Conservation (phyloP, 331 rosid species). For the Rosa hybrid region DNA sequence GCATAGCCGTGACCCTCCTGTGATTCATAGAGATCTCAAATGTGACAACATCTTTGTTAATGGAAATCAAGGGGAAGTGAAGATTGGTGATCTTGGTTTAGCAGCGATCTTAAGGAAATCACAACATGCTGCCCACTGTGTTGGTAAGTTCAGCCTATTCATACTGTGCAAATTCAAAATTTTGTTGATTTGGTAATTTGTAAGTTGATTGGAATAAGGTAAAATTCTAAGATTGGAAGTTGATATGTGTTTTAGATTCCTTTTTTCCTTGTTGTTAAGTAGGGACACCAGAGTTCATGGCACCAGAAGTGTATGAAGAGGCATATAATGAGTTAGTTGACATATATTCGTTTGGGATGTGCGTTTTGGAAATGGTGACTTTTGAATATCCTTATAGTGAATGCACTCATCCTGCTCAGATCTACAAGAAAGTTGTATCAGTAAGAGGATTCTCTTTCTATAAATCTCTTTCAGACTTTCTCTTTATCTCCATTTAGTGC, state of each 20-base stretch:
- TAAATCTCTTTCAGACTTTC: slow-evolving; percentile 1
- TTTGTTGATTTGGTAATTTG: slow-evolving; percentile 7
- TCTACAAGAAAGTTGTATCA: slow-evolving; percentile 95
- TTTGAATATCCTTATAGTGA: slow-evolving; percentile 97
- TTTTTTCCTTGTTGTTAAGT: slow-evolving; percentile 10
- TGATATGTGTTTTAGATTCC: slow-evolving; percentile 17
- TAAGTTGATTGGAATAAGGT: slow-evolving; percentile 4
- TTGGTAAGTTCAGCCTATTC: slow-evolving; percentile 51
- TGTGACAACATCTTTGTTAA: slow-evolving; percentile 93
- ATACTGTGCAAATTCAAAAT: background rate
- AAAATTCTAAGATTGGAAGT: background rate
- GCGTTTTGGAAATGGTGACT: slow-evolving; percentile 92
- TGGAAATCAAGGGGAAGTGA: slow-evolving; percentile 98
- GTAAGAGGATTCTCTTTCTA: slow-evolving; percentile 60
- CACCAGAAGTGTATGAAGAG: slow-evolving; percentile 98
- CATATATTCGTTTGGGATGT: slow-evolving; percentile 97
- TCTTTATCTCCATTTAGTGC: slow-evolving; percentile 14
- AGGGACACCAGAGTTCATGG: slow-evolving; percentile 99
- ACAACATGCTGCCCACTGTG: slow-evolving; percentile 89
- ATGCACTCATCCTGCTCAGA: slow-evolving; percentile 92
- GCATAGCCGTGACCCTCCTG: slow-evolving; percentile 93
- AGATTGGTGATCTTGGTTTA: slow-evolving; percentile 96
- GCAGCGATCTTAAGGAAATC: slow-evolving; percentile 93
- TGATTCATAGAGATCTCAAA: slow-evolving; percentile 98
- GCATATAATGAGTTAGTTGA: slow-evolving; percentile 92